A percentile compares a stretch with the other conserved stretches of the same genome.
These are phyloP conservation scores for Boechera divaricarpa DNA, from an alignment of 345 rosid species.

Conservation along the genomic window DNA sequence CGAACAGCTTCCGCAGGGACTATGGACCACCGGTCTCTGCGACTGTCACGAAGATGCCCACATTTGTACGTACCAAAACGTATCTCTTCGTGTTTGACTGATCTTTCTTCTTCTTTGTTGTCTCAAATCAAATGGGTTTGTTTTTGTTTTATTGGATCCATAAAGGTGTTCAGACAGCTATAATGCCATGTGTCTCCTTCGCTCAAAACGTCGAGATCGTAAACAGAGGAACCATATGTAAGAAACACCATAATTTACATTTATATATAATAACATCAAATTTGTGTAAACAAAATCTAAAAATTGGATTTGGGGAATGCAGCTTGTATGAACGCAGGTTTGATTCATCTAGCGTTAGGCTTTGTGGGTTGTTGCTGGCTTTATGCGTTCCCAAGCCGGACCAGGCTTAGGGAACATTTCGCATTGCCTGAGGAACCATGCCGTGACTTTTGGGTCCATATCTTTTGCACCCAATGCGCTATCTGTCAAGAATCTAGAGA, in stretches of 20 bases:
- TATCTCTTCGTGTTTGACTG: slow-evolving; percentile 25
- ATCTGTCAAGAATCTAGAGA: slow-evolving; percentile 67
- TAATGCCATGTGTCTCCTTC: slow-evolving; percentile 63
- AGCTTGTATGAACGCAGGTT: slow-evolving; percentile 47
- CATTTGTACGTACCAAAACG: slow-evolving; percentile 50
- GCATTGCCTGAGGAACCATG: slow-evolving; percentile 61
- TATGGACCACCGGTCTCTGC: slow-evolving; percentile 61
- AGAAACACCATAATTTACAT: slow-evolving; percentile 26
- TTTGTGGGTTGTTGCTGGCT: slow-evolving; percentile 48
- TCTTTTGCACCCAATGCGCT: slow-evolving; percentile 54
- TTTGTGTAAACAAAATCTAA: not conserved
- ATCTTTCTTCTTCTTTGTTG: slow-evolving; percentile 1
- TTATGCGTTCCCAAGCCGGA: slow-evolving; percentile 49
- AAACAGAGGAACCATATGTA: slow-evolving; percentile 57
- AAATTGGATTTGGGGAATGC: not conserved
- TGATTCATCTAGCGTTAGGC: slow-evolving; percentile 50
- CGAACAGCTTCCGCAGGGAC: slow-evolving; percentile 48
- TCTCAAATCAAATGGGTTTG: not conserved
- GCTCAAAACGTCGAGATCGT: slow-evolving; percentile 60
- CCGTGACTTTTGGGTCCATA: slow-evolving; percentile 50
- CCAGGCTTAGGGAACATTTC: slow-evolving; percentile 51
- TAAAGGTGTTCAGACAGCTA: slow-evolving; percentile 54
- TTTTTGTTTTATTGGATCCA: not conserved
- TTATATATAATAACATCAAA: not conserved
- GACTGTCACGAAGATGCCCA: slow-evolving; percentile 58